Conservation (phyloP, 2,329 filamentous ascomycete species). For the Penicillium frequentans region DNA sequence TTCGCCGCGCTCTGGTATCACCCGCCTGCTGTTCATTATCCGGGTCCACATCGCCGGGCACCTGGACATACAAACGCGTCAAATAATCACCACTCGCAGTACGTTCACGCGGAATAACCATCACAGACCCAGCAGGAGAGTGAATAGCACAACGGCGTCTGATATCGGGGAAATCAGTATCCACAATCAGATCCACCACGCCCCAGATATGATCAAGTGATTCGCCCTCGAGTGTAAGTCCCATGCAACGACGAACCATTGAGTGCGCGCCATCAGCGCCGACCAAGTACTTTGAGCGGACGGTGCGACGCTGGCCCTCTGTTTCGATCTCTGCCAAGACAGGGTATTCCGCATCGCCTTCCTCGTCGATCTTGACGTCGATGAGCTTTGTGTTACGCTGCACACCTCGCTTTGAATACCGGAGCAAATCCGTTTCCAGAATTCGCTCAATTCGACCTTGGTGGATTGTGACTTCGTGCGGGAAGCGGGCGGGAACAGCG, state of each 20-base stretch:
- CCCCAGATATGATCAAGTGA: slow-evolving; percentile 73
- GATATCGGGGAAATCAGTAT: slow-evolving; percentile 75
- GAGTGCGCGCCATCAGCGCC: slow-evolving; percentile 71
- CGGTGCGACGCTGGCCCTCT: slow-evolving; percentile 29
- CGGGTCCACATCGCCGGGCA: slow-evolving; percentile 33
- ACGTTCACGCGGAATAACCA: slow-evolving; percentile 73
- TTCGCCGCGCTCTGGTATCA: slow-evolving; percentile 61
- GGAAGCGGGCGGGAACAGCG: slow-evolving; percentile 69
- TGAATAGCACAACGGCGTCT: slow-evolving; percentile 79
- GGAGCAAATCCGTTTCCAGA: slow-evolving; percentile 65
- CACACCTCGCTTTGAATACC: slow-evolving; percentile 57
- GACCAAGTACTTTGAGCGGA: slow-evolving; percentile 69
- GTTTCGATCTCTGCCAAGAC: slow-evolving; percentile 36
- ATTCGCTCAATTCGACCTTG: slow-evolving; percentile 71
- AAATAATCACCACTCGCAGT: slow-evolving; percentile 63
- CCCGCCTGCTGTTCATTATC: slow-evolving; percentile 20
- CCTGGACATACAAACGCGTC: slow-evolving; percentile 64
- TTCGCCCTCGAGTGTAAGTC: slow-evolving; percentile 60
- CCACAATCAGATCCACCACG: slow-evolving; percentile 71
- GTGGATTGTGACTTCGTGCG: slow-evolving; percentile 69
- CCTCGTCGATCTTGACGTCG: slow-evolving; percentile 59
- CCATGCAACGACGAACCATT: slow-evolving; percentile 59
- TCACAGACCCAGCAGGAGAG: slow-evolving; percentile 71
- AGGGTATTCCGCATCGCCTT: slow-evolving; percentile 42
- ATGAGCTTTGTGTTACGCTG: slow-evolving; percentile 66